Evolutionary conservation across 179 eudicot genomes (phyloP), one percentile per base, ranked within the genome.

Genomic region (Drosera spatulata): DNA sequence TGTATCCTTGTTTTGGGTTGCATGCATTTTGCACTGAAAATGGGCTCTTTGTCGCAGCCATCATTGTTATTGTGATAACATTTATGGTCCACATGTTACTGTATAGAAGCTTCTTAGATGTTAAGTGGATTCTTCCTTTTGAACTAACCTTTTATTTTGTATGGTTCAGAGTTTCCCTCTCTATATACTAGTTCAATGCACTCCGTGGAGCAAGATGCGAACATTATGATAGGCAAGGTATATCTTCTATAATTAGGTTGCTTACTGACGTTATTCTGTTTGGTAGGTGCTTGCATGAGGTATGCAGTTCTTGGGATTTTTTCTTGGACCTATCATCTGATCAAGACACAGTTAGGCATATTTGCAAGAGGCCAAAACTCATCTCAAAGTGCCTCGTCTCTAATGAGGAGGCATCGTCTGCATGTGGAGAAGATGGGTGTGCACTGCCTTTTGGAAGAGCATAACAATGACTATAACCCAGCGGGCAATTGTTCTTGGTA

Each of bases 201-300:
- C n/a, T n/a, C n/a, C n/a, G n/a, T n/a, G n/a, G n/a, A n/a, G n/a
- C n/a, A n/a, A n/a, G n/a, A n/a, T n/a, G n/a, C n/a, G n/a, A n/a
- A n/a, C n/a, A n/a, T n/a, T n/a, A n/a, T n/a, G n/a, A 2, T 52
- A 6, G 55, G 55, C 33, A 22, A 52, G 55, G 55, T 22, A 10
- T 10, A 10, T 3, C 33, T 6, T 22, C 10, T 22, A 50, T 13
- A 5, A n/a, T 22, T 44, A 61, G 57, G 22, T 11, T 10, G 43
- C 14, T 53, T 13, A 62, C 39, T 41, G 4, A 22, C 13, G 8
- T 3, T 10, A 4, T 40, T 12, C 12, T 41, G 50, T 22, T 33
- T 64, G 42, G 42, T 64, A 85, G 96, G 84, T 80, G 82, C 64
- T 68, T 93, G 85, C 85, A 93, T n/a, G 53, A 50, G 4, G 70